Percentiles rank a stretch among this genome's conserved stretches.
Evolutionary conservation across 306 rosid species (phyloP).

Genomic region (Biancaea sappan): DNA sequence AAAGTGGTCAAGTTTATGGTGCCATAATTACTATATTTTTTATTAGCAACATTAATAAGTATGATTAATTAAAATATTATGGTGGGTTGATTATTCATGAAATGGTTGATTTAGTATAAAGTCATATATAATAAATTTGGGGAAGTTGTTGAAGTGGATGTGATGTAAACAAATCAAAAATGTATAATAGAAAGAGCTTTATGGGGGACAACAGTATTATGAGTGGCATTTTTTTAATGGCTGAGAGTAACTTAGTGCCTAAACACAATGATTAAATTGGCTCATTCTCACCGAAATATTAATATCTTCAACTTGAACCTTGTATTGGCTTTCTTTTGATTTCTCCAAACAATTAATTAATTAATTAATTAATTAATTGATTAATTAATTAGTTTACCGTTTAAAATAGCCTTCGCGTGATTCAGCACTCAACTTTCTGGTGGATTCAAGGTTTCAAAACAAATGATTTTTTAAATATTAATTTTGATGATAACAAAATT

Average conservation of each 20-base stretch:
- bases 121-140: not conserved
- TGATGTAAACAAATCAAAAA: not conserved
- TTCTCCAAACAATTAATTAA: not conserved
- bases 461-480: too few relatives aligned
- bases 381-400: not conserved
- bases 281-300: not conserved
- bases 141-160: slow-evolving; percentile 39
- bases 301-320: slow-evolving; percentile 20
- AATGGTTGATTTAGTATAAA: not conserved
- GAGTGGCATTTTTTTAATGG: slow-evolving; percentile 31
- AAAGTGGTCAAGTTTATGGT: not conserved
- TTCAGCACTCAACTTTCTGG: not conserved
- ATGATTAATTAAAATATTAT: too few relatives aligned
- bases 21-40: not conserved
- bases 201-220: slow-evolving; percentile 20
- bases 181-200: not conserved
- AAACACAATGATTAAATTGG: slow-evolving; percentile 50
- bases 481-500: too few relatives aligned
- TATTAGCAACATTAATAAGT: too few relatives aligned
- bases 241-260: slow-evolving; percentile 40
- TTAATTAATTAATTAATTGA: not conserved
- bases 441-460: too few relatives aligned
- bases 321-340: slow-evolving; percentile 28
- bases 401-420: not conserved
- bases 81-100: not conserved